A percentile compares a stretch with the other conserved stretches of the same genome.
Evolutionary conservation across 1,284 basidiomycete species (phyloP).

Genomic region (Phenoliferia sp.): DNA sequence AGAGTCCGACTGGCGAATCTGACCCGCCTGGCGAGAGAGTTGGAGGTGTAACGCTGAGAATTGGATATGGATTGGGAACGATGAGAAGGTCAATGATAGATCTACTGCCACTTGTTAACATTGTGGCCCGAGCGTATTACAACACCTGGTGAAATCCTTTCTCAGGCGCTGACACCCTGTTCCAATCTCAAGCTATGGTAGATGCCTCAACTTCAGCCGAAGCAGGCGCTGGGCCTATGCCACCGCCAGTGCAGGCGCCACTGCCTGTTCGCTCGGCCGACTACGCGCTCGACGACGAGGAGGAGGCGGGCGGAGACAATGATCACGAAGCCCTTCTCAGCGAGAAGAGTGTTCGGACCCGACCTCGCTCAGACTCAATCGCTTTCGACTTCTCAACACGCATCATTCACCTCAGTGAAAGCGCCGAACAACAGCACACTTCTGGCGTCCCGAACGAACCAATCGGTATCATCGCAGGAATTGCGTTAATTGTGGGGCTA

Average conservation of each 20-base stretch:
- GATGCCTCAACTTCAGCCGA: too few species aligned
- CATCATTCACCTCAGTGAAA: not conserved
- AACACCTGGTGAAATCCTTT: too few species aligned
- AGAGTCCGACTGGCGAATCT: too few species aligned
- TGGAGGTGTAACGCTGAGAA: too few species aligned
- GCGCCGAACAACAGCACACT: not conserved
- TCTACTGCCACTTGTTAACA: too few species aligned
- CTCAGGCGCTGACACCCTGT: too few species aligned
- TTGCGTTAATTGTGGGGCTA: constrained; percentile 22
- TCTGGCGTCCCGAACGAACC: not conserved
- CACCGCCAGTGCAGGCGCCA: not conserved
- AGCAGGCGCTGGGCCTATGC: too few species aligned
- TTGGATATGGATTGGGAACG: too few species aligned
- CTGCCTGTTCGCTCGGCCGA: not conserved
- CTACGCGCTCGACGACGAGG: not conserved
- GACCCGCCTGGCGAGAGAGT: too few species aligned
- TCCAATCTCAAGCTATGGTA: too few species aligned
- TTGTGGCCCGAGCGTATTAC: too few species aligned
- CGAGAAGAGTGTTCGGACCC: constrained; percentile 67
- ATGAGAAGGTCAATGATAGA: too few species aligned
- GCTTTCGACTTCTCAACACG: constrained; percentile 4
- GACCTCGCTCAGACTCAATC: constrained; percentile 1
- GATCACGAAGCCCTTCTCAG: constrained; percentile 78
- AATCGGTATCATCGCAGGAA: constrained; percentile 3
- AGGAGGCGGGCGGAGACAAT: constrained; percentile 62